phyloP scores from a whole-genome alignment of 345 rosid species.

The Sisymbrium irio region DNA sequence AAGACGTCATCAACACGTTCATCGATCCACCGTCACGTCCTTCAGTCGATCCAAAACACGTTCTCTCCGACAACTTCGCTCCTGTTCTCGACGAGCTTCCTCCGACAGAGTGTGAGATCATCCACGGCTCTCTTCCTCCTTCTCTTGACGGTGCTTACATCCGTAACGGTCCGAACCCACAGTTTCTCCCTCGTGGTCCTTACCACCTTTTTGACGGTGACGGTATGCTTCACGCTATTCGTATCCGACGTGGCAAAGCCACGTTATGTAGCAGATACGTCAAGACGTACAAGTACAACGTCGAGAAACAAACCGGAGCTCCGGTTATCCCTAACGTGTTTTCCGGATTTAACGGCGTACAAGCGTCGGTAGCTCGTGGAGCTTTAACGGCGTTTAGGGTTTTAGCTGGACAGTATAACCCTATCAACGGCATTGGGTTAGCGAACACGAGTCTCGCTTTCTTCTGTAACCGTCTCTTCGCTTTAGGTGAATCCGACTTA shows the following conservation, averaged over 20 bases:
- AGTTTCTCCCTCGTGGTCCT: slow-evolving; percentile 43
- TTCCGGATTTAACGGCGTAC: slow-evolving; percentile 36
- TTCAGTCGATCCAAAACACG: slow-evolving; percentile 39
- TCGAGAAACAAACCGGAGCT: slow-evolving; percentile 30
- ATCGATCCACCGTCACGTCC: slow-evolving; percentile 43
- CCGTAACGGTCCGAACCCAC: slow-evolving; percentile 41
- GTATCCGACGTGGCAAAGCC: slow-evolving; percentile 31
- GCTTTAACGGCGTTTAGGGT: slow-evolving; percentile 33
- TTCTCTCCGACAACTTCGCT: slow-evolving; percentile 40
- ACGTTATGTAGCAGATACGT: slow-evolving; percentile 39
- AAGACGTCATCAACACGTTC: slow-evolving; percentile 37
- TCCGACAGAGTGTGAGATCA: slow-evolving; percentile 33
- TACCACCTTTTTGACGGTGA: slow-evolving; percentile 41
- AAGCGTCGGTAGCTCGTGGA: slow-evolving; percentile 37
- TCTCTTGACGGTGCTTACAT: slow-evolving; percentile 35
- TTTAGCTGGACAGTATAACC: slow-evolving; percentile 36
- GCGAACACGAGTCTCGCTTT: slow-evolving; percentile 38
- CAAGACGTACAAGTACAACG: slow-evolving; percentile 35
- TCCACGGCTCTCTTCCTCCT: slow-evolving; percentile 30
- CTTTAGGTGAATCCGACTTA: slow-evolving; percentile 38
- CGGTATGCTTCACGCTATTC: slow-evolving; percentile 41
- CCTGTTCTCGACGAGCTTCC: slow-evolving; percentile 40
- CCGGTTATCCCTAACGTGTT: slow-evolving; percentile 36
- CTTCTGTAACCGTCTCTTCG: slow-evolving; percentile 37
- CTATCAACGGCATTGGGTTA: slow-evolving; percentile 35